Evolutionary conservation across 2,329 filamentous ascomycete genomes (phyloP), one percentile per base, ranked within the genome.

Genomic region (Aspergillus ibericus): DNA sequence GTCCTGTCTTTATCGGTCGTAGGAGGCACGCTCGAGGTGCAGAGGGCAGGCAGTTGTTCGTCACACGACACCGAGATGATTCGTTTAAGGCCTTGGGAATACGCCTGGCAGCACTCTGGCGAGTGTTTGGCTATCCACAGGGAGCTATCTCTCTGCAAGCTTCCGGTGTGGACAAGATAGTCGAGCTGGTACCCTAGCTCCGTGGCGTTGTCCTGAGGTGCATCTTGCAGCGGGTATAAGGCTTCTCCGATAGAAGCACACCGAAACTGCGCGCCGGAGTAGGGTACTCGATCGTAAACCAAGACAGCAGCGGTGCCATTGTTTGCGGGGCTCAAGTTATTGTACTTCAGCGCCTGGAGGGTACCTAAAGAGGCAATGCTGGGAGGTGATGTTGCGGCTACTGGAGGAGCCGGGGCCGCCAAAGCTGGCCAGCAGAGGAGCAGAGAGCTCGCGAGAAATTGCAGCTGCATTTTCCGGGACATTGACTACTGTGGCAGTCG

Each of bases 261-360:
- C 9, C 59, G 60, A 22, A 38, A 52, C 4, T 52, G 44, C 0
- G 68, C 67, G n/a, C 60, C 49, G 5, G 44, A n/a, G 16, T 60
- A 40, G 51, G 29, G 55, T 27, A 65, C 35, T 22, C 16, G 49
- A 34, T 63, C 55, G 16, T 67, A 50, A 7, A 64, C 62, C 12
- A 70, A 49, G 3, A 69, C 56, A 9, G 65, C 67, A 2, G 67
- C 59, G 5, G 64, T 69, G 4, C 68, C 68, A 34, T 69, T 70
- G 40, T 69, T 70, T 20, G 61, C 54, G 1, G 68, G 53, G 16
- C 58, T 62, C 15, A 70, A 46, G 35, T 69, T 61, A 55, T 70
- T 70, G 58, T 70, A 69, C 20, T 70, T 66, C 47, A 69, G 46
- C 10, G 59, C 49, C 29, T 65, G 67, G 3, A 70, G 64, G 29